phyloP scores from a whole-genome alignment of 805 yeast genomes.

The Yamadazyma nakazawae region DNA sequence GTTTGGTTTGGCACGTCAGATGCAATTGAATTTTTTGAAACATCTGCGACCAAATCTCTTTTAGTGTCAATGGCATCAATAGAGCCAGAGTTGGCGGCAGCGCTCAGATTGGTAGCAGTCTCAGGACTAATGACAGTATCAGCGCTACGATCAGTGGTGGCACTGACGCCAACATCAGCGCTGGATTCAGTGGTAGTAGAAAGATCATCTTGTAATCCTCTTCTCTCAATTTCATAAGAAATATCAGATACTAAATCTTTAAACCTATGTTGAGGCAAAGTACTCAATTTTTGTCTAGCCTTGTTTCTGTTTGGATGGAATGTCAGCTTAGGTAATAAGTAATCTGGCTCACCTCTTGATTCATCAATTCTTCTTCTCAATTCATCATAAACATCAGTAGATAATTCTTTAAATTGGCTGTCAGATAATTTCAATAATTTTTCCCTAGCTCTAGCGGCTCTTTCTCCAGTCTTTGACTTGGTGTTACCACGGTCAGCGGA shows the following conservation, averaged over 20 bases:
- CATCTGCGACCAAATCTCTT: not conserved
- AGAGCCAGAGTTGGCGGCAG: not conserved
- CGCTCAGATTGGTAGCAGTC: not conserved
- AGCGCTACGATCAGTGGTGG: not conserved
- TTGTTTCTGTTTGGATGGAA: slow-evolving; percentile 95
- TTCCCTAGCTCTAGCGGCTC: slow-evolving; percentile 81
- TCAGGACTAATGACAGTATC: not conserved
- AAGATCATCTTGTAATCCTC: slow-evolving; percentile 47
- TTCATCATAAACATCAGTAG: slow-evolving; percentile 95
- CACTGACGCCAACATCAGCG: not conserved
- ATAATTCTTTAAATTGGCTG: slow-evolving; percentile 82
- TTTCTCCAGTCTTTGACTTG: slow-evolving; percentile 40
- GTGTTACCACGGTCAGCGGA: slow-evolving; percentile 42
- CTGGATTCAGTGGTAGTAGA: not conserved
- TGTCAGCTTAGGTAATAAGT: slow-evolving; percentile 61
- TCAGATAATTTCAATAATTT: slow-evolving; percentile 76
- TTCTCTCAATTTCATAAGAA: slow-evolving; percentile 77
- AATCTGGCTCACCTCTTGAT: slow-evolving; percentile 55
- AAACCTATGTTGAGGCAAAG: slow-evolving; percentile 77
- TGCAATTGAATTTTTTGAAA: slow-evolving; percentile 2
- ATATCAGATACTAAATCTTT: slow-evolving; percentile 90
- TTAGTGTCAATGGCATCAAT: not conserved
- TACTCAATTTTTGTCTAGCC: slow-evolving; percentile 87
- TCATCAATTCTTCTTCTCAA: slow-evolving; percentile 72
- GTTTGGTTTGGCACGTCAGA: slow-evolving; percentile 17